Evolutionary conservation across 1,139 yeast genomes (phyloP).

Genomic region (Pichia sp.): DNA sequence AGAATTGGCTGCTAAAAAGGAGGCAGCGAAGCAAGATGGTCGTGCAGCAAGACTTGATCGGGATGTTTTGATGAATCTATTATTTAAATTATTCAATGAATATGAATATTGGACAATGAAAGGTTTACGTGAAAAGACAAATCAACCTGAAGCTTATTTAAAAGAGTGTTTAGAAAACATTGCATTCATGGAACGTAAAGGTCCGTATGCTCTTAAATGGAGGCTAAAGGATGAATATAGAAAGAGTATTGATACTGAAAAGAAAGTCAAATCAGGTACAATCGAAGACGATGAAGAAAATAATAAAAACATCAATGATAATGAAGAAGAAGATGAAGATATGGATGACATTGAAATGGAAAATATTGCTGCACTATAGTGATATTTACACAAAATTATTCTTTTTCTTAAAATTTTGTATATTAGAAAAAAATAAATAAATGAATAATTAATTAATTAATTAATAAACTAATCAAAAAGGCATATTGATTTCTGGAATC

Average conservation of each 20-base stretch:
- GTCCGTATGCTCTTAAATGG: constrained; percentile 92
- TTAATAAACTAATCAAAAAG: too few species aligned
- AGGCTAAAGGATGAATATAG: constrained; percentile 86
- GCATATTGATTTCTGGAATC: too few species aligned
- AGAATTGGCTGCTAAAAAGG: constrained; percentile 32
- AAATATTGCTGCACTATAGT: constrained; percentile 25
- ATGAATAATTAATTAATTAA: background rate
- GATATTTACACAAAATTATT: too few species aligned
- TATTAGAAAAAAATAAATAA: background rate
- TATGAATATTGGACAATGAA: constrained; percentile 96
- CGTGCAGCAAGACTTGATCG: constrained; percentile 93
- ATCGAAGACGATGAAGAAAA: constrained; percentile 39
- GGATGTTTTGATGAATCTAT: constrained; percentile 80
- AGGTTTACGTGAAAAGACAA: constrained; percentile 87
- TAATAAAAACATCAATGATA: constrained; percentile 32
- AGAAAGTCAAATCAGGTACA: constrained; percentile 52
- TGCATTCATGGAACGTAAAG: constrained; percentile 85
- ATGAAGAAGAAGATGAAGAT: constrained; percentile 26
- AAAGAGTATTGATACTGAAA: constrained; percentile 69
- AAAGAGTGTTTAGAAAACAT: constrained; percentile 88
- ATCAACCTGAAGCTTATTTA: constrained; percentile 90
- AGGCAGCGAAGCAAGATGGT: constrained; percentile 53
- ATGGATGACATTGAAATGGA: constrained; percentile 31
- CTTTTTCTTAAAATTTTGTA: too few species aligned
- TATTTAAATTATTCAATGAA: constrained; percentile 86